Conservation (phyloP, 768 basidiomycete species). For the Gloeophyllum trabeum region DNA sequence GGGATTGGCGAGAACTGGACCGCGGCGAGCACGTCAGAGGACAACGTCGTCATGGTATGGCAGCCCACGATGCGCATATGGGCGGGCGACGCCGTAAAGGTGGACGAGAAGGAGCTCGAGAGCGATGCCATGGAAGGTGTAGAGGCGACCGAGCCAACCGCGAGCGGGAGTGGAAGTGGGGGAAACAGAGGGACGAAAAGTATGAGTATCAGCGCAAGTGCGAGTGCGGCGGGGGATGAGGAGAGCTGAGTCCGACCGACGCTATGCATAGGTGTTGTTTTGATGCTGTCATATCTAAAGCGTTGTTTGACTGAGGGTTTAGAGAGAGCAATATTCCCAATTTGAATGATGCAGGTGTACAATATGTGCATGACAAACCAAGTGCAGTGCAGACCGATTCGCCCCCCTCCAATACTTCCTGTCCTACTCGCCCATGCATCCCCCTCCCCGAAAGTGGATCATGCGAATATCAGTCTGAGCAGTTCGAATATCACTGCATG, state of each 20-base stretch:
- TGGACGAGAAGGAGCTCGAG: constrained; percentile 82
- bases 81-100: constrained; percentile 80
- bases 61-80: constrained; percentile 91
- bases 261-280: not conserved
- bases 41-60: constrained; percentile 97
- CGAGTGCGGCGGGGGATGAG: constrained; percentile 39
- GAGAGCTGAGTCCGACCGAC: constrained; percentile 7
- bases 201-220: constrained; percentile 46
- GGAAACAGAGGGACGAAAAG: constrained; percentile 29
- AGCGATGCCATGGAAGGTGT: constrained; percentile 69
- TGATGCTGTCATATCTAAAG: not conserved
- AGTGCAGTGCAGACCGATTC: no score
- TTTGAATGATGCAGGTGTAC: no score
- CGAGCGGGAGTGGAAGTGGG: constrained; percentile 7
- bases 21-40: constrained; percentile 81
- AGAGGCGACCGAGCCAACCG: constrained; percentile 27
- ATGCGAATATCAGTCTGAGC: constrained; percentile 54
- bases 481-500: constrained; percentile 67
- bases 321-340: no score
- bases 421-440: no score
- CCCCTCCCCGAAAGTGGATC: constrained; percentile 11
- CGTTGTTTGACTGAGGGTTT: not conserved
- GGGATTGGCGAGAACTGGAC: constrained; percentile 77
- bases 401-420: no score
- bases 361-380: no score